Base-by-base conservation (phyloP, 2,329 filamentous ascomycete species). In the Sporothrix sp. region DNA sequence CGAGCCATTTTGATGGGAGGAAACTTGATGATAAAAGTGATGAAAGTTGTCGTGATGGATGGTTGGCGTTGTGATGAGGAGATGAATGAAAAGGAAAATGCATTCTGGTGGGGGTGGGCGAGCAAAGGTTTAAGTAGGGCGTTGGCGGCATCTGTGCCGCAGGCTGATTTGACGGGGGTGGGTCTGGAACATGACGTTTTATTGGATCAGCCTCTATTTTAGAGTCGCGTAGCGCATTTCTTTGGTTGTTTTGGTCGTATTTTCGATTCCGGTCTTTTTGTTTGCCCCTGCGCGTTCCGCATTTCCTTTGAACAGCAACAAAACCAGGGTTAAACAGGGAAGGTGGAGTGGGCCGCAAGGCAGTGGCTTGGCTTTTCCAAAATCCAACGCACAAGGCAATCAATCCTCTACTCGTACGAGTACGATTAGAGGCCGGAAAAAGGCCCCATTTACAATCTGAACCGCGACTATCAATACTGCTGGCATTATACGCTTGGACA, bases 1-100 rank as follows among this genome's bases (percentile, higher is more conserved):
- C 78, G 78, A 62, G 78, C 78, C 78, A 81, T 81, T 72, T 68
- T 62, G 64, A 54, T 63, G 65, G 62, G 11, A 47, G 14, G 30
- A 38, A 25, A 50, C n/a, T 32, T 30, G 48, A 48, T 48, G 48
- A 45, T 46, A n/a, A 20, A 52, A 50, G 6, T 43, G 54, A 52
- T 48, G 38, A 45, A 52, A 30, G 23, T 61, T 56, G 52, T 60
- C 58, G 61, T 51, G 50, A 58, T 54, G 57, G 59, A 57, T 62
- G 58, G 56, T 58, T 59, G 60, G 61, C 63, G 61, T 59, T 62
- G 60, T n/a, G 58, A 57, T 60, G 59, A 55, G 56, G 55, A 46
- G 55, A 62, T 62, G 62, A 59, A 63, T 64, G 59, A 62, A 63
- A 57, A 58, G 63, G 56, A 67, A 69, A 70, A 57, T 38, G 37